Evolutionary conservation across 2,329 filamentous ascomycete species (phyloP), one percentile per base, ranked within the genome.

Genomic region (Aureobasidium namibiae): DNA sequence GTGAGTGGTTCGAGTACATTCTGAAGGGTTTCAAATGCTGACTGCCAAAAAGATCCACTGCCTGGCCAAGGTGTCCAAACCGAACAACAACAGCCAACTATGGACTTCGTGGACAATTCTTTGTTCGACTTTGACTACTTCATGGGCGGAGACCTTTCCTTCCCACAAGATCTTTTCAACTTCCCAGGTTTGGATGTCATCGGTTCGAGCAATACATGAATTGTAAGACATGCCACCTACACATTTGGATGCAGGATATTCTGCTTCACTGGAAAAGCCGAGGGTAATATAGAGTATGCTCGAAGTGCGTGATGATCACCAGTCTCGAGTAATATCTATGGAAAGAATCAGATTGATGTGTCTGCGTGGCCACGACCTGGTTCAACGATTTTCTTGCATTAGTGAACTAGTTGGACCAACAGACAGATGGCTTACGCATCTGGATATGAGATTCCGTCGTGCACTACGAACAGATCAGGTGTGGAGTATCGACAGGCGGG

Each of bases 71-170:
- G 36, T 10, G n/a, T 26, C 7, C 36, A 33, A n/a, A 16, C 13
- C 26, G 29, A 33, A 10, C 50, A 42, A 44, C 38, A 54, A 23
- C 50, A 54, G n/a, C 14, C 48, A 11, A 44, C 11, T 5, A 23
- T 34, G 18, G 50, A 54, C 16, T 33, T 54, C 10, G 38, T 5
- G 10, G 29, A 54, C 11, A 33, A 24, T 4, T 44, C 36, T 13
- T 24, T 54, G 14, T 54, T 54, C 38, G 50, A 54, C 11, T 54
- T 54, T 10, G 50, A 54, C 23, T 33, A 31, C 38, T 54, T 54
- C 18, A 54, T 54, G 50, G 26, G 50, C 26, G 38, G 36, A 21
- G 50, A 54, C 23, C 26, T 42, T 8, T 44, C 26, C 7, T 33
- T 54, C 14, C 14, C 50, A 5, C 24, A 44, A 7, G 38, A 44